Evolutionary conservation across 2,329 filamentous ascomycete genomes (phyloP).

Genomic region (Colletotrichum noveboracense): DNA sequence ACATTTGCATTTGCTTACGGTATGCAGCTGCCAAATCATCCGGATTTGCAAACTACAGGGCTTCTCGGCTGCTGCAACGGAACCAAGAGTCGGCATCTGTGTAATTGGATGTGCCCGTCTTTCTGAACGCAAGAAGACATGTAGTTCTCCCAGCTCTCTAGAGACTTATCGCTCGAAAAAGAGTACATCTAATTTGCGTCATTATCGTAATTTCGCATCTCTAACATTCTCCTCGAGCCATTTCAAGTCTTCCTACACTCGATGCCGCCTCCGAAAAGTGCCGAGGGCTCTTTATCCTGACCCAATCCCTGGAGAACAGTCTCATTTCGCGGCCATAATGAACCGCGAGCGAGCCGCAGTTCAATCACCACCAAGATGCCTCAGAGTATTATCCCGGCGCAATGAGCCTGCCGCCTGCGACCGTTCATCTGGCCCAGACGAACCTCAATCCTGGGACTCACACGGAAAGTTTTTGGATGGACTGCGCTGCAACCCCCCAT

Average conservation of each 20-base stretch:
- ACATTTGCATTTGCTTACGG: background rate
- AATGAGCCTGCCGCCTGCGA: background rate
- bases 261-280: background rate
- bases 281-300: background rate
- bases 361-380: background rate
- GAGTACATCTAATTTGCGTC: background rate
- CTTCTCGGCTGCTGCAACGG: background rate
- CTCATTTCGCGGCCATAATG: background rate
- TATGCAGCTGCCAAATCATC: background rate
- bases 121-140: background rate
- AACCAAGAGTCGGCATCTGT: background rate
- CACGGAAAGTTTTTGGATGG: background rate
- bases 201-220: background rate
- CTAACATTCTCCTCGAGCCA: background rate
- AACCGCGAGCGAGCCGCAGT: background rate
- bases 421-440: constrained; percentile 1
- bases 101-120: background rate
- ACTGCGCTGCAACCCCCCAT: constrained; percentile 5
- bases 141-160: background rate
- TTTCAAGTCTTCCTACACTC: background rate
- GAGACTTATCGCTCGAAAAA: background rate
- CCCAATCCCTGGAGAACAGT: background rate
- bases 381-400: background rate
- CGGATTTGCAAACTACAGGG: background rate
- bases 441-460: constrained; percentile 6